A percentile compares a stretch with the other conserved stretches of the same genome.
Conservation (phyloP, 768 basidiomycete genomes). For the Boletus speciosus region DNA sequence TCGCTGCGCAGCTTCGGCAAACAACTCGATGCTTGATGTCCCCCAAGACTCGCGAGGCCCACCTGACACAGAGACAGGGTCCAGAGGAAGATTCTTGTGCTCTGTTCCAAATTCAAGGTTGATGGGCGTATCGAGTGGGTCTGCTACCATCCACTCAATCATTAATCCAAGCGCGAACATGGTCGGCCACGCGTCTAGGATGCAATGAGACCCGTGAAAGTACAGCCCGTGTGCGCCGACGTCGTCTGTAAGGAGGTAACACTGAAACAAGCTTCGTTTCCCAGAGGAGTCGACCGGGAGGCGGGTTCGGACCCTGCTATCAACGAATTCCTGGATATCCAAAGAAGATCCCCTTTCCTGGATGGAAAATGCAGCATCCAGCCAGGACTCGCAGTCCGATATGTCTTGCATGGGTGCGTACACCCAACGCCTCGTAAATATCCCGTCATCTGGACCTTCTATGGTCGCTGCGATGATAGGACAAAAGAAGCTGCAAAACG, state of each 20-base stretch:
- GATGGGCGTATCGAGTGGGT: not conserved
- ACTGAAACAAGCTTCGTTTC: conserved; percentile 4
- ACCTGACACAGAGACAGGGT: conserved; percentile 15
- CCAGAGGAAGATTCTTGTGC: conserved; percentile 11
- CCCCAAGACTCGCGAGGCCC: conserved; percentile 11
- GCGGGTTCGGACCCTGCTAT: not conserved
- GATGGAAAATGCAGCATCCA: conserved; percentile 4
- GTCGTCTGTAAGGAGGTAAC: conserved; percentile 10
- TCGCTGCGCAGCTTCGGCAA: not conserved
- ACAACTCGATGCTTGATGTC: not conserved
- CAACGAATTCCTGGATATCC: conserved; percentile 4
- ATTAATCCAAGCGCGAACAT: conserved; percentile 10
- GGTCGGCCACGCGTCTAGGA: conserved; percentile 17
- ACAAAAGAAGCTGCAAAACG: conserved; percentile 4
- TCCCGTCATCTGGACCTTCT: not conserved
- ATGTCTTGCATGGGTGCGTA: conserved; percentile 5
- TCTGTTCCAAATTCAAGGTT: conserved; percentile 7
- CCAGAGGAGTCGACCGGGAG: conserved; percentile 7
- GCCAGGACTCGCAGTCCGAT: conserved; percentile 10
- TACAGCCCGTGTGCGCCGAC: conserved; percentile 1
- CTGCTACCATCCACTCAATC: conserved; percentile 13
- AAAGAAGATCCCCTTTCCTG: conserved; percentile 1
- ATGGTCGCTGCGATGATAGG: conserved; percentile 12
- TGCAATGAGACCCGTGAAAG: conserved; percentile 14
- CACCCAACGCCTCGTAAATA: conserved; percentile 4